Evolutionary conservation across 192 early-diverging fungal species (phyloP).

Genomic region (Rhizophagus sp.): DNA sequence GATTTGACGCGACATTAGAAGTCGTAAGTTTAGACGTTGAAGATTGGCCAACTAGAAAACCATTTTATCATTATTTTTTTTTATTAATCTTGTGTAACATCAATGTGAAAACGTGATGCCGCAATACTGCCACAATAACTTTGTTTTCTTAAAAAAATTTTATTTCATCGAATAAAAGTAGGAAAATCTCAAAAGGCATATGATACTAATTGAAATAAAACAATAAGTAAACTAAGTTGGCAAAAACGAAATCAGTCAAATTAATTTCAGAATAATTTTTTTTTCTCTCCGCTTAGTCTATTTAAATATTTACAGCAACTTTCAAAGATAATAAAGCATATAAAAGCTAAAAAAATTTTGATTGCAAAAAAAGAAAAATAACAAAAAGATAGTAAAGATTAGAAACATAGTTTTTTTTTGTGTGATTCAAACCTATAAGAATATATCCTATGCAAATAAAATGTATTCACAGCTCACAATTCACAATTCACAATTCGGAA

Average conservation of each 20-base stretch:
- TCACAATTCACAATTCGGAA: neutral
- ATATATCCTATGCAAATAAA: neutral
- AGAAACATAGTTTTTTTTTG: neutral
- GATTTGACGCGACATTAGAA: constrained; percentile 18
- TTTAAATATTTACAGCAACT: constrained; percentile 21
- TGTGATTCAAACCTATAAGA: neutral
- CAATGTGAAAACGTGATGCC: too few relatives aligned
- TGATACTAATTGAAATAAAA: too few relatives aligned
- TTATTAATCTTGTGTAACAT: neutral
- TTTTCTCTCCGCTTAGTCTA: neutral
- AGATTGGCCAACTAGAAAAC: neutral
- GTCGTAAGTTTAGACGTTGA: neutral
- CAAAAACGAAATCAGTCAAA: neutral
- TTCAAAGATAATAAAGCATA: neutral
- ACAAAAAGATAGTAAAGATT: neutral
- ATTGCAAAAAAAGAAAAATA: neutral
- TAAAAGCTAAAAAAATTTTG: neutral
- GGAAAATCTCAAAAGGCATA: too few relatives aligned
- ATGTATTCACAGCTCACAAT: neutral
- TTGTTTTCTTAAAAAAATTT: neutral
- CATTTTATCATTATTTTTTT: neutral
- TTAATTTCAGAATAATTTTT: neutral
- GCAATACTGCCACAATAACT: too few relatives aligned
- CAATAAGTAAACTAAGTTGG: too few relatives aligned
- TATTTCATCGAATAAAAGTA: neutral